A percentile compares a stretch with the other conserved stretches of the same genome.
Evolutionary conservation across 768 basidiomycete species (phyloP).

Genomic region (Suillus alpinus): DNA sequence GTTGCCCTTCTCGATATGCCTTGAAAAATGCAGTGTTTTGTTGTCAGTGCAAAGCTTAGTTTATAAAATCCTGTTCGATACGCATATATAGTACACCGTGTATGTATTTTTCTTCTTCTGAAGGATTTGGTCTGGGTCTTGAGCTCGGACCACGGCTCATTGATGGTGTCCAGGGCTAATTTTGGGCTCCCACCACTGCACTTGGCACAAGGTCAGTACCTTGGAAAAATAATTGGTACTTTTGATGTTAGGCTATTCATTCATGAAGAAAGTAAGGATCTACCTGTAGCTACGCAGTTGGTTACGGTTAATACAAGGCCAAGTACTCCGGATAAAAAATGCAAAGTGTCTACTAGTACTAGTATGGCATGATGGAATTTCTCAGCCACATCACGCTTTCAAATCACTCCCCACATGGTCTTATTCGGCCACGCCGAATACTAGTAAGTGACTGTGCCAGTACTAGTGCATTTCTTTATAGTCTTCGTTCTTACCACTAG

Average conservation of each 20-base stretch:
- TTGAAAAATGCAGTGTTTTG: neutral
- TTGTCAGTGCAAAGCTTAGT: neutral
- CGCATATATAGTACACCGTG: neutral
- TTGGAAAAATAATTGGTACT: neutral
- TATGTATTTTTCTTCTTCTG: neutral
- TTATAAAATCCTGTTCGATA: no score
- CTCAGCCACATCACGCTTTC: neutral
- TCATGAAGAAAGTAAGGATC: neutral
- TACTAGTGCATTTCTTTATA: neutral
- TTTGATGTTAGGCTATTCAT: neutral
- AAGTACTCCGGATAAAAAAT: neutral
- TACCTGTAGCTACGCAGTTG: neutral
- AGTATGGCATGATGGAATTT: neutral
- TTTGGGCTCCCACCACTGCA: no score
- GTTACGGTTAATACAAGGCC: neutral
- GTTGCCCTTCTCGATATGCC: neutral
- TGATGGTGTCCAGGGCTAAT: no score
- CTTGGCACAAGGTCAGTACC: neutral
- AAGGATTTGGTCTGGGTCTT: neutral
- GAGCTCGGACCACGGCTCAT: neutral
- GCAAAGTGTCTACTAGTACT: no score
- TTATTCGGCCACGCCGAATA: neutral
- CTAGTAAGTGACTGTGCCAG: neutral
- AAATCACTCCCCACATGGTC: neutral
- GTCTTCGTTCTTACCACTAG: neutral